Percentiles rank a stretch among this genome's conserved stretches.
Conservation (phyloP, 345 rosid species). For the Geranium rotundifolium region DNA sequence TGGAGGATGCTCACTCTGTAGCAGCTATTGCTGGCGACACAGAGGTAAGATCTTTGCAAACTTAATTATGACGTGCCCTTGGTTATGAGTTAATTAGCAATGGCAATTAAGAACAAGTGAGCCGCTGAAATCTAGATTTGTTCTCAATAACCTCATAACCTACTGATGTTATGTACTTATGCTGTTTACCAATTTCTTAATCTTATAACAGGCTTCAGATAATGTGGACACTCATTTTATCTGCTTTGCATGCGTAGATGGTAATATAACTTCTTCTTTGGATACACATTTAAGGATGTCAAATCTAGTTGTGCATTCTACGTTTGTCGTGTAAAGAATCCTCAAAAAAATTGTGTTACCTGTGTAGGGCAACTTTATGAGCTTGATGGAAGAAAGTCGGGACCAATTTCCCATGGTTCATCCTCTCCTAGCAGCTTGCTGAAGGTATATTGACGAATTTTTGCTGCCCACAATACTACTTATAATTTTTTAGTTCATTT, state of each 20-base stretch:
- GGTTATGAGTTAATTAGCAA: not conserved
- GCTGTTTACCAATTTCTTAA: not conserved
- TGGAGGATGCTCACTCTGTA: conserved; percentile 84
- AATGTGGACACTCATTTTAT: conserved; percentile 63
- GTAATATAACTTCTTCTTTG: conserved; percentile 19
- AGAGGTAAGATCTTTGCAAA: conserved; percentile 23
- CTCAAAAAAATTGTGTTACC: not conserved
- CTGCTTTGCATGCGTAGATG: conserved; percentile 77
- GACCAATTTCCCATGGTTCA: conserved; percentile 66
- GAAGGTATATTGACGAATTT: conserved; percentile 31
- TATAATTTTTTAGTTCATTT: not conserved
- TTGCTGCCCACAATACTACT: no score
- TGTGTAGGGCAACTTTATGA: conserved; percentile 68
- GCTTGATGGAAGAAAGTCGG: conserved; percentile 84
- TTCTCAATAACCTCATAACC: no score
- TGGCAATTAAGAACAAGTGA: no score
- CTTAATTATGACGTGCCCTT: no score
- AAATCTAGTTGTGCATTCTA: no score
- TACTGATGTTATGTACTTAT: not conserved
- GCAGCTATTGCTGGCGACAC: conserved; percentile 89
- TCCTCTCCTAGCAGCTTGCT: conserved; percentile 58
- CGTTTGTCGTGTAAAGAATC: no score
- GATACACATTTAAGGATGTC: no score
- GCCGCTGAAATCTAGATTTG: no score
- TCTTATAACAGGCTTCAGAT: conserved; percentile 49